Evolutionary conservation across 2,329 filamentous ascomycete genomes (phyloP).

Genomic region (Phoma herbarum): DNA sequence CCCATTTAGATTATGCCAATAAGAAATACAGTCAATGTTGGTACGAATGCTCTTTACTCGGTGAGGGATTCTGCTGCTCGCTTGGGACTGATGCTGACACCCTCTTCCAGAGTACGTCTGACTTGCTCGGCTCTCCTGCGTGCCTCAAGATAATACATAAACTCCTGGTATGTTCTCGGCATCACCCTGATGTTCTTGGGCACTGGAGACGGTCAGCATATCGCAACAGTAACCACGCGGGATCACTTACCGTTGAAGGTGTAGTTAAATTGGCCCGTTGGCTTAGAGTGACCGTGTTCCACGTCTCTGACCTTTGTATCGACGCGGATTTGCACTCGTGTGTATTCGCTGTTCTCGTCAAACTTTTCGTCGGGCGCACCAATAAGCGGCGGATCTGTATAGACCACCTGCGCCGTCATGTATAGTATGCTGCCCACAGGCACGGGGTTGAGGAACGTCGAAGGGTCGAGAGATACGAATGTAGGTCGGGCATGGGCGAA

Average conservation of each 20-base stretch:
- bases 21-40: background rate
- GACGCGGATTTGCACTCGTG: slow-evolving; percentile 74
- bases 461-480: slow-evolving; percentile 76
- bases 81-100: slow-evolving; percentile 40
- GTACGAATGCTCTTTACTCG: slow-evolving; percentile 32
- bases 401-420: slow-evolving; percentile 74
- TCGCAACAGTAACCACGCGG: background rate
- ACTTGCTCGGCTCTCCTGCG: slow-evolving; percentile 64
- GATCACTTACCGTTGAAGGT: slow-evolving; percentile 61
- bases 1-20: background rate
- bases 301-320: slow-evolving; percentile 77
- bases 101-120: slow-evolving; percentile 42
- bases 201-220: slow-evolving; percentile 52
- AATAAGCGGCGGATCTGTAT: slow-evolving; percentile 70
- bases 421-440: slow-evolving; percentile 79
- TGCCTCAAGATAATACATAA: slow-evolving; percentile 72
- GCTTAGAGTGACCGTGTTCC: slow-evolving; percentile 72
- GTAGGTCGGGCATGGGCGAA: slow-evolving; percentile 75
- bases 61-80: slow-evolving; percentile 49
- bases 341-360: slow-evolving; percentile 56
- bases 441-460: slow-evolving; percentile 77
- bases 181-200: slow-evolving; percentile 71
- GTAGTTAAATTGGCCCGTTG: slow-evolving; percentile 79
- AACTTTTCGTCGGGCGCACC: slow-evolving; percentile 48
- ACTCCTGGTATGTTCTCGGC: slow-evolving; percentile 69